Conservation (phyloP, 305 asterid species). For the Ajuga reptans region DNA sequence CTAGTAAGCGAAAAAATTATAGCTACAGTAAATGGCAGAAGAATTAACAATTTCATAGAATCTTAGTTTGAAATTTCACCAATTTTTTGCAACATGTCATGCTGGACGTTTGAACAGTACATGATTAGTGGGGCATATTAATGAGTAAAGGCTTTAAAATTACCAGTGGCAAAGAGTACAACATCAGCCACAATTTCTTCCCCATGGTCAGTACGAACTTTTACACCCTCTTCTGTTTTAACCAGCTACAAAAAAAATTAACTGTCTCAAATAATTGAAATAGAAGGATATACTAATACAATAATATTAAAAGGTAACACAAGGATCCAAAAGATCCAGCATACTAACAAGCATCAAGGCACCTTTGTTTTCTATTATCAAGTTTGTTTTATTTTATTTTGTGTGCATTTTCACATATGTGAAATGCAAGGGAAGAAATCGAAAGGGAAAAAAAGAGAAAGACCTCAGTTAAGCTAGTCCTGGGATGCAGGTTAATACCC, state of each 20-base stretch:
- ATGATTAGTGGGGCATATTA: background rate
- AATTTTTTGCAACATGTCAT: background rate
- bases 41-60: background rate
- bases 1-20: background rate
- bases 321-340: background rate
- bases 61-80: background rate
- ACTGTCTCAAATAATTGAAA: conserved; percentile 13
- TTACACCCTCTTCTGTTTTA: conserved; percentile 66
- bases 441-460: background rate
- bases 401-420: background rate
- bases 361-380: background rate
- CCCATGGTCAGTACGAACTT: conserved; percentile 72
- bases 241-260: conserved; percentile 53
- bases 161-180: conserved; percentile 99
- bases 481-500: conserved; percentile 83
- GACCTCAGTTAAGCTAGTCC: conserved; percentile 75
- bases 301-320: background rate
- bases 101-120: background rate
- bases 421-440: background rate
- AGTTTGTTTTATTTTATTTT: background rate
- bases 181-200: conserved; percentile 83
- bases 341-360: background rate
- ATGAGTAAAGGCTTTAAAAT: conserved; percentile 9
- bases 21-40: background rate
- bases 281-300: background rate